phyloP scores from a whole-genome alignment of 768 basidiomycete species.

The Leccinum uliginosum region DNA sequence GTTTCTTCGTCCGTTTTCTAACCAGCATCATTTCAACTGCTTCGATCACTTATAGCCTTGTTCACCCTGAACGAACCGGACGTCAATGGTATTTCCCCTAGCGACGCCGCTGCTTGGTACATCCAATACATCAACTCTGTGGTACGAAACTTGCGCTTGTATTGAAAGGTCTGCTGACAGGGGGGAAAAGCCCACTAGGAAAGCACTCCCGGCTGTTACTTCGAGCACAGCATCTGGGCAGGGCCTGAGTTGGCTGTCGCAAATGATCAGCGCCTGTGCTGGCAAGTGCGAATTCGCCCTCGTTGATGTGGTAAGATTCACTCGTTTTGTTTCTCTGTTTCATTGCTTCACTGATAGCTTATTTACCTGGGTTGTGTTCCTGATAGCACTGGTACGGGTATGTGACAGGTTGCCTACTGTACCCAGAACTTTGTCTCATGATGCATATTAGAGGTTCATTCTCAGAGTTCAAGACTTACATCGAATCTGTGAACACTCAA shows the following conservation, averaged over 20 bases:
- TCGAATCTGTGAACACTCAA: constrained; percentile 23
- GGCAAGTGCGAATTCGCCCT: constrained; percentile 33
- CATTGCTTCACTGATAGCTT: not conserved
- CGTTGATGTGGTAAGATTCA: constrained; percentile 29
- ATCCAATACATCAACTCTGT: constrained; percentile 33
- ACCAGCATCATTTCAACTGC: not conserved
- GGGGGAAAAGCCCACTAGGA: constrained; percentile 29
- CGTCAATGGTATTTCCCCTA: constrained; percentile 26
- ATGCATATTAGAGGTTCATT: constrained; percentile 19
- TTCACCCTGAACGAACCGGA: constrained; percentile 38
- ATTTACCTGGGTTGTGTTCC: not conserved
- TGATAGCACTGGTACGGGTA: constrained; percentile 30
- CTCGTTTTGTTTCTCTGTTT: not conserved
- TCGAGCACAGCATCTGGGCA: constrained; percentile 30
- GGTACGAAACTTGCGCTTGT: constrained; percentile 16
- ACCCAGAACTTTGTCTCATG: not conserved
- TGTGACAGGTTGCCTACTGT: not conserved
- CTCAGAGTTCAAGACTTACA: constrained; percentile 24
- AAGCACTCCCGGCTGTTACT: constrained; percentile 36
- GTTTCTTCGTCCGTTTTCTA: not conserved
- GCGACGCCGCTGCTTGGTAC: constrained; percentile 34
- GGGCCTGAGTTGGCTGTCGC: constrained; percentile 33
- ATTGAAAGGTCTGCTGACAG: not conserved
- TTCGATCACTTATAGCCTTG: constrained; percentile 18
- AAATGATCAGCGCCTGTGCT: constrained; percentile 33